These are phyloP conservation scores for Hyphopichia fennica DNA, from an alignment of 1,139 yeast genomes.

Conservation along the genomic window DNA sequence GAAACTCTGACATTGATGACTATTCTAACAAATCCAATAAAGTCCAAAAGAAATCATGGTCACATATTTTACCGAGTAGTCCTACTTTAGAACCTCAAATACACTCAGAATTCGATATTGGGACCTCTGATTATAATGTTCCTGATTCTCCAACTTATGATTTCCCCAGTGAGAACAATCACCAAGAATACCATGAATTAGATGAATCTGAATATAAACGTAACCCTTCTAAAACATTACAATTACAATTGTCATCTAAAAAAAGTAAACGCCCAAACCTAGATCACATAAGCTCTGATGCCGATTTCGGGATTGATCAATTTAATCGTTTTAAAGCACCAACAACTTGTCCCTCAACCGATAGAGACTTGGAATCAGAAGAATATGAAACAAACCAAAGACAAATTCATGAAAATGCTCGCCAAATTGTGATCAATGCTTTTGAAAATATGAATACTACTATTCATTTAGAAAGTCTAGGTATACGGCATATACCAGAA, in stretches of 20 bases:
- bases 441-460: slow-evolving; percentile 40
- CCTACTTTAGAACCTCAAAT: slow-evolving; percentile 27
- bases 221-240: background rate
- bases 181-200: slow-evolving; percentile 4
- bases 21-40: no score
- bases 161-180: slow-evolving; percentile 10
- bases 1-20: background rate
- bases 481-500: slow-evolving; percentile 39
- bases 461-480: slow-evolving; percentile 38
- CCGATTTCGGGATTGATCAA: slow-evolving; percentile 48
- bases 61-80: slow-evolving; percentile 30
- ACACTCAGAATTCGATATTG: slow-evolving; percentile 27
- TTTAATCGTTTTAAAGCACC: slow-evolving; percentile 41
- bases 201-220: background rate
- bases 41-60: background rate
- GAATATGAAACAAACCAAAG: slow-evolving; percentile 11
- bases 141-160: slow-evolving; percentile 27
- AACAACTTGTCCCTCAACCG: slow-evolving; percentile 31
- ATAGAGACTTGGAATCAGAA: slow-evolving; percentile 15
- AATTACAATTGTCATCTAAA: background rate
- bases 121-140: slow-evolving; percentile 20
- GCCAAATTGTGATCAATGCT: slow-evolving; percentile 34
- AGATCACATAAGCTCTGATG: slow-evolving; percentile 36
- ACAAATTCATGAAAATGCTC: slow-evolving; percentile 23
- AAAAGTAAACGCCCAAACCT: background rate